Base-by-base conservation (phyloP, 805 yeast species). In the Metschnikowia matae region DNA sequence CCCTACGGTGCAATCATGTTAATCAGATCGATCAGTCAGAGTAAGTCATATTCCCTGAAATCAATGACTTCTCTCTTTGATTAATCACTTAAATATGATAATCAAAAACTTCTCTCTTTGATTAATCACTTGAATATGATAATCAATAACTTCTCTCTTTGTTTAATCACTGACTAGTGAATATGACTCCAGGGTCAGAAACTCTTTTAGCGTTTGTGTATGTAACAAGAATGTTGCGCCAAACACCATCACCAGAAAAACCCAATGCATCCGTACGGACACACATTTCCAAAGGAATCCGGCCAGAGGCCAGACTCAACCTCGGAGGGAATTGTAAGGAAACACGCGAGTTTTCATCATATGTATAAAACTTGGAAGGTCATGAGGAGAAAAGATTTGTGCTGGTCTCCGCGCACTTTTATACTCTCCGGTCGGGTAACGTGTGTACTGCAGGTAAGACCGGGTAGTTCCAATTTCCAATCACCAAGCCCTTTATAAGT, bases 321-420 rank as follows among this genome's bases (percentile, higher is more conserved):
- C 53, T 62, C 61, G 48, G 55, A 65, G 77, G 78, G 76, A 67
- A 66, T 62, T 62, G 76, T 72, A 55, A 62, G 75, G 61, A 64
- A 57, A 64, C 59, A 80, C 83, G 83, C 78, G 75, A 78, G 80
- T 68, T 70, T 75, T 80, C 84, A 80, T 80, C 84, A 80, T 78
- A 58, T 70, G 73, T 75, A 70, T 78, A 77, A 79, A 80, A 80
- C 82, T 79, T 79, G 81, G 84, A 81, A 80, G 82, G 84, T 78
- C 81, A 78, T 78, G 74, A 64, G 68, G 66, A 57, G 62, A 58
- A 53, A 49, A 37, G 64, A 63, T 14, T 20, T 17, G 48, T 45
- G 29, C 50, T 42, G 44, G 29, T 48, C 31, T 36, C n/a, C 23
- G 35, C 35, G 40, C 38, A 17, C 44, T 50, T 64, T 48, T 63